Percentiles rank a stretch among this genome's conserved stretches.
Conservation (phyloP, 345 rosid genomes). For the Lepidium sativum region DNA sequence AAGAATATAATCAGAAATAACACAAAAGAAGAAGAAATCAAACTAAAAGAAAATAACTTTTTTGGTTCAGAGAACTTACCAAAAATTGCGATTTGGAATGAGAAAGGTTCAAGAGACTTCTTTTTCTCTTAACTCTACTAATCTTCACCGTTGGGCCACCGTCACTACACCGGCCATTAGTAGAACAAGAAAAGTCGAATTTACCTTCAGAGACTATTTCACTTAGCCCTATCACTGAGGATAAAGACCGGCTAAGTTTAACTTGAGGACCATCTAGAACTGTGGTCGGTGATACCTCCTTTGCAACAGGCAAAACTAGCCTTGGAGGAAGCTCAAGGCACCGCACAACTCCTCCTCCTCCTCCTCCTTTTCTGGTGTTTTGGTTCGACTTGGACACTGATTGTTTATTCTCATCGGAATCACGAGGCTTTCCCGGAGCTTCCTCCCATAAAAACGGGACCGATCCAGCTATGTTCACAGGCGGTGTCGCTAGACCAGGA, state of each 20-base stretch:
- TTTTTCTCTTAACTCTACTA: constrained; percentile 39
- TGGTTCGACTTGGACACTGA: neutral
- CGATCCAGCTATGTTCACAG: constrained; percentile 44
- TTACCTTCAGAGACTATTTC: constrained; percentile 14
- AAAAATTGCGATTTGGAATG: constrained; percentile 34
- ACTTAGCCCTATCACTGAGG: constrained; percentile 26
- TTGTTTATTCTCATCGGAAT: constrained; percentile 15
- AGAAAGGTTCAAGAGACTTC: constrained; percentile 37
- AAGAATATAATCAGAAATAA: neutral
- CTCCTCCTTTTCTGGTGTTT: neutral
- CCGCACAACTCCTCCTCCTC: constrained; percentile 30
- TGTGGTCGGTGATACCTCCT: constrained; percentile 46
- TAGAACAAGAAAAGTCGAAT: constrained; percentile 15
- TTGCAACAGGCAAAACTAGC: constrained; percentile 8
- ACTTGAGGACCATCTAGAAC: constrained; percentile 53
- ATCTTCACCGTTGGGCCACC: constrained; percentile 40
- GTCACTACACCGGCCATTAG: neutral
- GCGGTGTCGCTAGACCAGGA: constrained; percentile 46
- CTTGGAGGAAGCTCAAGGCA: constrained; percentile 73
- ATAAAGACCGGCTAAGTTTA: constrained; percentile 24
- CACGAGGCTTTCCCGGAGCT: constrained; percentile 79
- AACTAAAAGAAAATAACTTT: neutral
- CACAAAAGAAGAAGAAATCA: neutral
- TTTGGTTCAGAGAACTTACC: constrained; percentile 26
- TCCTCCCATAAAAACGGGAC: constrained; percentile 91